These are phyloP conservation scores for Microbotryomycetes sp. DNA, from an alignment of 1,284 basidiomycete genomes.

Conservation along the genomic window DNA sequence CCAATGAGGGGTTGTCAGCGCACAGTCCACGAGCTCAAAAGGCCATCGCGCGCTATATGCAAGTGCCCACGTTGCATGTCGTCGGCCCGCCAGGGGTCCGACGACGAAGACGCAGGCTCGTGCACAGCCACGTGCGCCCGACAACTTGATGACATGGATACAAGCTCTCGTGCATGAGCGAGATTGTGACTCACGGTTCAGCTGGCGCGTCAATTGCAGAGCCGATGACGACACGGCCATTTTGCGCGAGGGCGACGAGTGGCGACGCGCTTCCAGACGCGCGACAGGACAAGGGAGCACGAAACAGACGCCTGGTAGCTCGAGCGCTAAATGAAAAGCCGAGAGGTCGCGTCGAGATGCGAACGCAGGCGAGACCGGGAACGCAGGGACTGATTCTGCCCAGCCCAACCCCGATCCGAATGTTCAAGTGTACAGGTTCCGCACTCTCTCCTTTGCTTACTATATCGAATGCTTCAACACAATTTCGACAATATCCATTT, in stretches of 20 bases:
- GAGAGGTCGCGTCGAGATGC: too few relatives aligned
- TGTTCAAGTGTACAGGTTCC: too few relatives aligned
- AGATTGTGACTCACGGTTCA: constrained; percentile 16
- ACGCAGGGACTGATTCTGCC: too few relatives aligned
- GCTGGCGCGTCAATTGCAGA: constrained; percentile 25
- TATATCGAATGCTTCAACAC: too few relatives aligned
- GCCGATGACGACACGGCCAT: constrained; percentile 25
- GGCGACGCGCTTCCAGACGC: background rate
- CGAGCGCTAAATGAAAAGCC: too few relatives aligned
- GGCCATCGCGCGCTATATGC: background rate
- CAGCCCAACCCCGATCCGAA: too few relatives aligned
- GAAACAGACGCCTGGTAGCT: too few relatives aligned
- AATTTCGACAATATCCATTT: too few relatives aligned
- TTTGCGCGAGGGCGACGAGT: background rate
- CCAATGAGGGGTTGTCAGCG: background rate
- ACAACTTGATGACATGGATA: background rate
- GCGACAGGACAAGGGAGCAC: too few relatives aligned
- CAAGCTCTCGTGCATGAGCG: background rate
- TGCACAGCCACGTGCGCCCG: background rate
- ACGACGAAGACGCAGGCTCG: background rate
- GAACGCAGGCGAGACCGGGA: too few relatives aligned
- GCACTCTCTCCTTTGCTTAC: too few relatives aligned
- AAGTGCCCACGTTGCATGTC: background rate
- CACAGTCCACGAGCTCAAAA: background rate
- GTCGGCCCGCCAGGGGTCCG: background rate